A percentile compares a stretch with the other conserved stretches of the same genome.
These are phyloP conservation scores for Cordyceps militaris DNA, from an alignment of 2,329 filamentous ascomycete genomes.

Conservation along the genomic window DNA sequence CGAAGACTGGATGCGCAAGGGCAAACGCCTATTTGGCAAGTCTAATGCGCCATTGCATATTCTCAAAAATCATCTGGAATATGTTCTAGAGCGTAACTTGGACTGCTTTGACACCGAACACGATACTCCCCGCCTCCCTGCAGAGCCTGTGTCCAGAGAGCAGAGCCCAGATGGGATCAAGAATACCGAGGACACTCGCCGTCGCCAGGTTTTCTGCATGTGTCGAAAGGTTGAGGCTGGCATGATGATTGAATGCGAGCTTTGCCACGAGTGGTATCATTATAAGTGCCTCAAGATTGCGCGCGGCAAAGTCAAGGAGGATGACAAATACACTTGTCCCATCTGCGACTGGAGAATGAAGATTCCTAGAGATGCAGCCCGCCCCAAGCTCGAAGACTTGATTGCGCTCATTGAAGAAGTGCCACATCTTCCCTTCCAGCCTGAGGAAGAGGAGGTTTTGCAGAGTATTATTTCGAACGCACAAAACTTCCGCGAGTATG, in stretches of 20 bases:
- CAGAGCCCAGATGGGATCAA: conserved; percentile 50
- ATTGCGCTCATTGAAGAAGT: conserved; percentile 80
- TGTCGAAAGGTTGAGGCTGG: conserved; percentile 88
- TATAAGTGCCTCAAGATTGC: conserved; percentile 98
- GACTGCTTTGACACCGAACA: conserved; percentile 82
- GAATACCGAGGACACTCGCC: conserved; percentile 54
- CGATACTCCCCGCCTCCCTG: conserved; percentile 82
- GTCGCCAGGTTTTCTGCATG: conserved; percentile 88
- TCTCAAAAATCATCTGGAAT: conserved; percentile 86
- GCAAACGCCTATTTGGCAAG: conserved; percentile 96
- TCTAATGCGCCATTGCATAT: conserved; percentile 96
- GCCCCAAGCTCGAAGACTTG: conserved; percentile 89
- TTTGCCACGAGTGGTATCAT: conserved; percentile 99
- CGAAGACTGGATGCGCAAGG: conserved; percentile 98
- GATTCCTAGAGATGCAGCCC: conserved; percentile 91
- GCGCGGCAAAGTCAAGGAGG: conserved; percentile 93
- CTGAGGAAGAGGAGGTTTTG: conserved; percentile 84
- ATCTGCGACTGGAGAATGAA: conserved; percentile 97
- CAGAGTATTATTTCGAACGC: conserved; percentile 82
- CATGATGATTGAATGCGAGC: conserved; percentile 99
- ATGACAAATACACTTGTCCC: conserved; percentile 96
- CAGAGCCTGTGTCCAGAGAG: conserved; percentile 85
- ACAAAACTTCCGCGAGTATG: conserved; percentile 73
- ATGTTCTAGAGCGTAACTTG: conserved; percentile 80
- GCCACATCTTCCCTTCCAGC: conserved; percentile 75